A percentile compares a stretch with the other conserved stretches of the same genome.
Evolutionary conservation across 164 flowering plant genomes (phyloP).

Genomic region (Macadamia tetraphylla): DNA sequence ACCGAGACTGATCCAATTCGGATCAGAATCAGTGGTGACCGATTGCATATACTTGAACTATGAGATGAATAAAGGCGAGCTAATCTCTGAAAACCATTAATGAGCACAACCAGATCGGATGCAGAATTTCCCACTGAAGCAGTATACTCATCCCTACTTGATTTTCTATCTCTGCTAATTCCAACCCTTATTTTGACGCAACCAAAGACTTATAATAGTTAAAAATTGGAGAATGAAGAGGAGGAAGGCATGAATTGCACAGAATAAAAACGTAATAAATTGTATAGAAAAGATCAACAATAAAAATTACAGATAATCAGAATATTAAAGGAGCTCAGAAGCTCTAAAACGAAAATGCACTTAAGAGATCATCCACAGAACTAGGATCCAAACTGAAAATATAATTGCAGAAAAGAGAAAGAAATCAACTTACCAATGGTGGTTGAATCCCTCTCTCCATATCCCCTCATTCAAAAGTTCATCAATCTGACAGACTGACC

Average conservation of each 20-base stretch:
- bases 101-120: neutral
- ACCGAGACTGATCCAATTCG: too few relatives aligned
- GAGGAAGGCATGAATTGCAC: neutral
- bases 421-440: slow-evolving; percentile 50
- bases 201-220: too few relatives aligned
- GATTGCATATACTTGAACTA: too few relatives aligned
- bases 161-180: too few relatives aligned
- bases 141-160: neutral
- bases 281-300: too few relatives aligned
- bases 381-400: neutral
- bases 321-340: neutral
- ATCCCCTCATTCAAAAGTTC: slow-evolving; percentile 16
- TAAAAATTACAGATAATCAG: neutral
- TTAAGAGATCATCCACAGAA: neutral
- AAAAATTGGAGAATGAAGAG: too few relatives aligned
- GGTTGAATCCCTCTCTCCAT: slow-evolving; percentile 76
- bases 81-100: neutral
- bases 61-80: too few relatives aligned
- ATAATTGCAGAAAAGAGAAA: neutral
- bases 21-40: too few relatives aligned
- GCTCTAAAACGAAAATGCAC: neutral
- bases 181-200: too few relatives aligned
- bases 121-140: neutral
- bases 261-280: too few relatives aligned
- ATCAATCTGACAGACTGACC: neutral